phyloP scores from a whole-genome alignment of 2,329 filamentous ascomycete genomes.

The Tolypocladium album region DNA sequence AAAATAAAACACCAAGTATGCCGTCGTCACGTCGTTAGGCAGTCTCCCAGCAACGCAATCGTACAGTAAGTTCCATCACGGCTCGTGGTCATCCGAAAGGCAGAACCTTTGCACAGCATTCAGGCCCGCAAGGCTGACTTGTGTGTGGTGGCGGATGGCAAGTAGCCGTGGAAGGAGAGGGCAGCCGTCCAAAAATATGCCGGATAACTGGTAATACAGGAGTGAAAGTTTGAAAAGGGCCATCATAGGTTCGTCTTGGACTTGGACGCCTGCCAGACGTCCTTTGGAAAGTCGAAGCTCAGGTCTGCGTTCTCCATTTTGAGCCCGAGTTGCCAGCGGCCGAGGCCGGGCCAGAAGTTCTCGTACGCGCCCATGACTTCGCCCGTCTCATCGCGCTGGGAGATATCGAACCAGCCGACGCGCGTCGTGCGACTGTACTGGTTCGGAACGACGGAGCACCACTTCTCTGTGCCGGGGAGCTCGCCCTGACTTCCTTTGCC shows the following conservation, averaged over 20 bases:
- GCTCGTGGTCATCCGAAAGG: background rate
- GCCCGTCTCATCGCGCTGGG: slow-evolving; percentile 20
- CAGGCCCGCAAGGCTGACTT: background rate
- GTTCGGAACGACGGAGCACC: slow-evolving; percentile 27
- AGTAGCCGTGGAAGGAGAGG: background rate
- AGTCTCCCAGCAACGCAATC: no score
- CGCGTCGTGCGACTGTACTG: slow-evolving; percentile 18
- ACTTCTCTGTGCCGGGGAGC: slow-evolving; percentile 33
- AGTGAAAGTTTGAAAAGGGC: background rate
- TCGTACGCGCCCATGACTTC: slow-evolving; percentile 12
- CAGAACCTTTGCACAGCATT: background rate
- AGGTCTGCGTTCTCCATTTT: slow-evolving; percentile 25
- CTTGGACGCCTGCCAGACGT: slow-evolving; percentile 11
- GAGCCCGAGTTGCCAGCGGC: slow-evolving; percentile 31
- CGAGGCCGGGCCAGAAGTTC: slow-evolving; percentile 37
- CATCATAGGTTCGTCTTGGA: background rate
- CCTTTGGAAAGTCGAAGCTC: slow-evolving; percentile 15
- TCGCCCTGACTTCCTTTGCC: slow-evolving; percentile 27
- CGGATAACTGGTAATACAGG: background rate
- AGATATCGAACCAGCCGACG: slow-evolving; percentile 37
- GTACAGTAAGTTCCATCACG: background rate
- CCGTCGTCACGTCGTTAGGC: background rate
- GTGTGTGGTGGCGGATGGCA: background rate
- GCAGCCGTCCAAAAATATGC: background rate
- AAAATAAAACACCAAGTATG: background rate